Conservation (phyloP, 768 basidiomycete species). For the Antrodiella citrinella region DNA sequence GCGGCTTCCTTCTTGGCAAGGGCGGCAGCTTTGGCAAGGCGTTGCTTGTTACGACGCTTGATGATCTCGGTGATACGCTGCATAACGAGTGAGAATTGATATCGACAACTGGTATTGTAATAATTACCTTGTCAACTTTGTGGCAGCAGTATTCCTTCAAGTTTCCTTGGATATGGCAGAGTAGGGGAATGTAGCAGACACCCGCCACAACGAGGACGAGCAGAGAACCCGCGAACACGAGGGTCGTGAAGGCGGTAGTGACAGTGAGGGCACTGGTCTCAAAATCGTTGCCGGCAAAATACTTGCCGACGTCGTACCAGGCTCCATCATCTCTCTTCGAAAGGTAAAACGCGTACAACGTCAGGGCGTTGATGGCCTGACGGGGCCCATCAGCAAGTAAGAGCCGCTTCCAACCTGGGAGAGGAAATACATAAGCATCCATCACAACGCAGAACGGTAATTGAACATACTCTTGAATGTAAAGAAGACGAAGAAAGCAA, state of each 20-base stretch:
- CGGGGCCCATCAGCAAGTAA: conserved; percentile 92
- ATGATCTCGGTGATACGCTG: conserved; percentile 91
- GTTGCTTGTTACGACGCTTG: conserved; percentile 83
- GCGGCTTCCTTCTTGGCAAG: conserved; percentile 86
- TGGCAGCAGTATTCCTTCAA: conserved; percentile 99
- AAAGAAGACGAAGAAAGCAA: conserved; percentile 99
- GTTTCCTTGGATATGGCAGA: conserved; percentile 95
- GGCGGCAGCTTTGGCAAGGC: conserved; percentile 70
- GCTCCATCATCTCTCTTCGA: conserved; percentile 40
- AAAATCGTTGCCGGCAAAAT: conserved; percentile 63
- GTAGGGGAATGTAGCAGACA: conserved; percentile 85
- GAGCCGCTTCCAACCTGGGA: conserved; percentile 85
- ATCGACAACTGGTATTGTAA: not conserved
- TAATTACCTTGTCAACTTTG: conserved; percentile 89
- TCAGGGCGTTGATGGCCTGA: conserved; percentile 95
- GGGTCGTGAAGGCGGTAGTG: conserved; percentile 84
- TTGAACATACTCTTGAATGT: conserved; percentile 86
- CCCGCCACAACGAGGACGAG: conserved; percentile 78
- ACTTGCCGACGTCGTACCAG: conserved; percentile 70
- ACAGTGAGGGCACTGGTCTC: conserved; percentile 79
- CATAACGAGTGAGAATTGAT: conserved; percentile 6
- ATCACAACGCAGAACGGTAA: not conserved
- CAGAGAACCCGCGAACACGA: conserved; percentile 80
- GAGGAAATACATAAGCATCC: not conserved
- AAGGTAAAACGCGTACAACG: conserved; percentile 86